A percentile compares a stretch with the other conserved stretches of the same genome.
phyloP scores from a whole-genome alignment of 2,329 filamentous ascomycete genomes.

The Sphaerulina vaccinii region DNA sequence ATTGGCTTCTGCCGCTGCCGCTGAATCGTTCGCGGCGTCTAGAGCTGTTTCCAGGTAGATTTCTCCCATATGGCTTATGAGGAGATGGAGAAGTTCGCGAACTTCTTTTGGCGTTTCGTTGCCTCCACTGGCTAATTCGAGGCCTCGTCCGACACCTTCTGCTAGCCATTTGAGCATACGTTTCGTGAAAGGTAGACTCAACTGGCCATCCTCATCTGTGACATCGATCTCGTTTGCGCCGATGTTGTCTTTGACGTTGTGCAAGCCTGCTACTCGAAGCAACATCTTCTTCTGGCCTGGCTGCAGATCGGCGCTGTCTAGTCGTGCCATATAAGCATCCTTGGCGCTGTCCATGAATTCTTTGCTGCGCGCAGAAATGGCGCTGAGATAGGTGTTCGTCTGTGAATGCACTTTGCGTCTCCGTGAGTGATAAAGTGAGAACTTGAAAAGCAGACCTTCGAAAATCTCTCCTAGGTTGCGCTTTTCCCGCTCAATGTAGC shows the following conservation, averaged over 20 bases:
- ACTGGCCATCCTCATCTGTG: conserved; percentile 79
- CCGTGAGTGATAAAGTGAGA: conserved; percentile 87
- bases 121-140: conserved; percentile 78
- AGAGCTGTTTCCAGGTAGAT: conserved; percentile 68
- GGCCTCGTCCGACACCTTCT: conserved; percentile 84
- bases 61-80: conserved; percentile 84
- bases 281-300: conserved; percentile 87
- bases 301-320: conserved; percentile 86
- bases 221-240: conserved; percentile 65
- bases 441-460: conserved; percentile 92
- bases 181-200: conserved; percentile 86
- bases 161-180: conserved; percentile 97
- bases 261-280: conserved; percentile 79
- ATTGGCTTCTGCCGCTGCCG: conserved; percentile 69
- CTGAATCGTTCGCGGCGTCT: conserved; percentile 70
- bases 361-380: conserved; percentile 83
- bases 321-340: conserved; percentile 83
- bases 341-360: conserved; percentile 84
- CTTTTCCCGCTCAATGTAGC: conserved; percentile 65
- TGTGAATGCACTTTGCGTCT: conserved; percentile 73
- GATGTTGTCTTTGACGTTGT: conserved; percentile 61
- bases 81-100: conserved; percentile 74
- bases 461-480: conserved; percentile 75
- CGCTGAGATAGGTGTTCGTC: conserved; percentile 81
- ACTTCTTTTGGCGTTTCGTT: conserved; percentile 94